A percentile compares a stretch with the other conserved stretches of the same genome.
phyloP scores from a whole-genome alignment of 805 yeast species.

The Lachancea kluyveri region DNA sequence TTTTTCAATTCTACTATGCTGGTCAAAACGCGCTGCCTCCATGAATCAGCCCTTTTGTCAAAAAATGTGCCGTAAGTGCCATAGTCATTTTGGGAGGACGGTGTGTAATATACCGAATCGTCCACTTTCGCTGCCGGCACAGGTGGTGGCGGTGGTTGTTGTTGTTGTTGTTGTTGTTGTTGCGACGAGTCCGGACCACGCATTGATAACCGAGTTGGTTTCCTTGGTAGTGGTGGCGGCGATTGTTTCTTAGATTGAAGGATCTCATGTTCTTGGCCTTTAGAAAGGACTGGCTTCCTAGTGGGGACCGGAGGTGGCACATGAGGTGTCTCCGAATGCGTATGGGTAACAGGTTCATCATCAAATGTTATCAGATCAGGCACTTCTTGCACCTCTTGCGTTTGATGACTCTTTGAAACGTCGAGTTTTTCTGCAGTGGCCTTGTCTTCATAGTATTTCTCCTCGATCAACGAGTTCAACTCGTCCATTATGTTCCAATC shows the following conservation, averaged over 20 bases:
- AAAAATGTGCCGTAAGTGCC: slow-evolving; percentile 22
- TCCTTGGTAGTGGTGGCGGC: slow-evolving; percentile 32
- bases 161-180: too few relatives aligned
- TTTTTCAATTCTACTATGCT: slow-evolving; percentile 28
- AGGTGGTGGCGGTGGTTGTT: slow-evolving; percentile 18
- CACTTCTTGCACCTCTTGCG: neutral
- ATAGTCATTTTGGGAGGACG: slow-evolving; percentile 27
- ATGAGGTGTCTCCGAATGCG: neutral
- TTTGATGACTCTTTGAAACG: neutral
- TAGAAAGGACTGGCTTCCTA: slow-evolving; percentile 5
- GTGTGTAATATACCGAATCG: slow-evolving; percentile 16
- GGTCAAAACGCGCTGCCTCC: slow-evolving; percentile 48
- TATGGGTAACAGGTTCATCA: slow-evolving; percentile 13
- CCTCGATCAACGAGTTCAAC: slow-evolving; percentile 25
- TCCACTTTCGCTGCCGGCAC: slow-evolving; percentile 14
- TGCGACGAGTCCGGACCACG: slow-evolving; percentile 4
- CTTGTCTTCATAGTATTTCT: slow-evolving; percentile 17
- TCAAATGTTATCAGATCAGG: slow-evolving; percentile 36
- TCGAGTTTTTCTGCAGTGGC: neutral
- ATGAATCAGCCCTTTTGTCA: slow-evolving; percentile 47
- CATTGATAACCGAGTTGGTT: slow-evolving; percentile 8
- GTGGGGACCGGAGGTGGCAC: slow-evolving; percentile 11
- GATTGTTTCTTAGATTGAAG: slow-evolving; percentile 11
- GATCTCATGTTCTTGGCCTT: slow-evolving; percentile 3
- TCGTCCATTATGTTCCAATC: slow-evolving; percentile 25